These are phyloP conservation scores for Fagus crenata DNA, from an alignment of 306 rosid genomes.

Conservation along the genomic window DNA sequence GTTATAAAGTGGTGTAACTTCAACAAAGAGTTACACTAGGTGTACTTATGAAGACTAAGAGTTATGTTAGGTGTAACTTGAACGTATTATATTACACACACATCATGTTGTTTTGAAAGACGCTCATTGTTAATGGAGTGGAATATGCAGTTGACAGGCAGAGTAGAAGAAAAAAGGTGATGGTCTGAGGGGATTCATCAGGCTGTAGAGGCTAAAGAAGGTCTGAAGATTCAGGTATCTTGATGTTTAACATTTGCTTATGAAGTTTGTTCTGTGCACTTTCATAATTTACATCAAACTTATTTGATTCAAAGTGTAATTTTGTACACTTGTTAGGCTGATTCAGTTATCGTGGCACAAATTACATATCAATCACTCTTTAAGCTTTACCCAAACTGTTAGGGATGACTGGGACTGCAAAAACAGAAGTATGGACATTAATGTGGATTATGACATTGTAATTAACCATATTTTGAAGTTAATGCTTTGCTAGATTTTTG, in stretches of 20 bases:
- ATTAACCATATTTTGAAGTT: slow-evolving; percentile 16
- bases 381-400: slow-evolving; percentile 96
- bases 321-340: slow-evolving; percentile 64
- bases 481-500: slow-evolving; percentile 15
- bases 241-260: slow-evolving; percentile 21
- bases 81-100: too few relatives aligned
- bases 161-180: slow-evolving; percentile 96
- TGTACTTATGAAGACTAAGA: too few relatives aligned
- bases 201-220: slow-evolving; percentile 99
- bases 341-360: slow-evolving; percentile 96
- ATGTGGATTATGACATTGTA: slow-evolving; percentile 32
- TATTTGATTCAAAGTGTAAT: slow-evolving; percentile 37
- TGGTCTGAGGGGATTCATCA: slow-evolving; percentile 99
- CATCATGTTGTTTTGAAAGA: background rate
- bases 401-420: slow-evolving; percentile 99
- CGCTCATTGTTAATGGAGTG: slow-evolving; percentile 18
- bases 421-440: slow-evolving; percentile 71
- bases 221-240: slow-evolving; percentile 83
- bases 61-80: too few relatives aligned
- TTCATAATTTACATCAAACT: slow-evolving; percentile 6
- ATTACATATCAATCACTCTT: slow-evolving; percentile 96
- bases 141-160: slow-evolving; percentile 74
- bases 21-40: too few relatives aligned
- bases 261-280: slow-evolving; percentile 20
- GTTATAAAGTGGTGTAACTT: too few relatives aligned